Conservation (phyloP, 495 filamentous ascomycete genomes). For the Penicillium angulare region DNA sequence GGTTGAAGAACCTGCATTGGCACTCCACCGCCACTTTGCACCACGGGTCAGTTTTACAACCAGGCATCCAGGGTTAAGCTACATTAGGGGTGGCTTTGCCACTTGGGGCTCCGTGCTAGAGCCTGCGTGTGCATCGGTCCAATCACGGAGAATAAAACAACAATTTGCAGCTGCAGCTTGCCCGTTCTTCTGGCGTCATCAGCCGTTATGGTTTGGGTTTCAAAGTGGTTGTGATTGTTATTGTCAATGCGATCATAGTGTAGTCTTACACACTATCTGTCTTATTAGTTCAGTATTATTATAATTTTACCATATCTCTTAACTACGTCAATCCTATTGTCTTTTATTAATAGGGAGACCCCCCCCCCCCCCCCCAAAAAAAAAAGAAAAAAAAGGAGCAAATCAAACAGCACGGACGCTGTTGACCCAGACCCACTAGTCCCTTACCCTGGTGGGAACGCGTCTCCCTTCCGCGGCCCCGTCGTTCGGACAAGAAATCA, state of each 20-base stretch:
- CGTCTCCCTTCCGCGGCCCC: conserved; percentile 10
- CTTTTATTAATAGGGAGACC: too few species aligned
- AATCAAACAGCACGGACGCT: too few species aligned
- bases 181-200: not conserved
- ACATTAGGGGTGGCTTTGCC: conserved; percentile 12
- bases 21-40: conserved; percentile 7
- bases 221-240: too few species aligned
- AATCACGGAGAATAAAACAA: conserved; percentile 19
- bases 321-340: too few species aligned
- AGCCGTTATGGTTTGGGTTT: conserved; percentile 2
- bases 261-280: too few species aligned
- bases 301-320: too few species aligned
- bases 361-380: too few species aligned
- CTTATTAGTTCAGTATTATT: not conserved
- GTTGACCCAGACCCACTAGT: conserved; percentile 22
- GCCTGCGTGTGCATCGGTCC: conserved; percentile 6
- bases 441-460: conserved; percentile 26
- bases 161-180: not conserved
- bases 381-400: too few species aligned
- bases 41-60: not conserved
- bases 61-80: not conserved
- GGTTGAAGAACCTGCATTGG: conserved; percentile 1
- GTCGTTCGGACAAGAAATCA: too few species aligned
- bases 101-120: conserved; percentile 20
- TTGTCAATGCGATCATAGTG: too few species aligned